These are phyloP conservation scores for Eudorina sp. DNA, from an alignment of 139 green algal species.

Conservation along the genomic window DNA sequence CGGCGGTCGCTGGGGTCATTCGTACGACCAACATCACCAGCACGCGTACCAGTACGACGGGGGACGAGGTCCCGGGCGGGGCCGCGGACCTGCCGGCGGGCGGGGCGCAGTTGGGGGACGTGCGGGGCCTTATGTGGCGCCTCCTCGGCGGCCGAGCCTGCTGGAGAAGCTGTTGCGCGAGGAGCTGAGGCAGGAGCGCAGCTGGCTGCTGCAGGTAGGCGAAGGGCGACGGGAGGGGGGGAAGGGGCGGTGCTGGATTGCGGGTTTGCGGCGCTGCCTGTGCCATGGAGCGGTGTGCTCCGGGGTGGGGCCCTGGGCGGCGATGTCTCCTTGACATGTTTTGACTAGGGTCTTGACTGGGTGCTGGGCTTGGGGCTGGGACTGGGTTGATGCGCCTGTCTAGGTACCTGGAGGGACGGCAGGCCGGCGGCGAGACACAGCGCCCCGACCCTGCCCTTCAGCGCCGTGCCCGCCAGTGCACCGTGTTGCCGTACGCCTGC, in stretches of 20 bases:
- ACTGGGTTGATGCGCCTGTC: too few relatives aligned
- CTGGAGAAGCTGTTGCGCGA: constrained; percentile 52
- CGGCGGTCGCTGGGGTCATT: neutral
- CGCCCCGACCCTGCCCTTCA: too few relatives aligned
- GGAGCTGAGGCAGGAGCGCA: constrained; percentile 59
- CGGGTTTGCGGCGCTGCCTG: neutral
- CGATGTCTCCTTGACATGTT: neutral
- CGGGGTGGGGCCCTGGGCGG: neutral
- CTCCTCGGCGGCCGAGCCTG: constrained; percentile 40
- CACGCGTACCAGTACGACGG: neutral
- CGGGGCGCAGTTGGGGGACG: neutral
- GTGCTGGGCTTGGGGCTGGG: too few relatives aligned
- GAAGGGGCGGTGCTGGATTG: neutral
- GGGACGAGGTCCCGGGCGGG: neutral
- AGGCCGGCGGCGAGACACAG: too few relatives aligned
- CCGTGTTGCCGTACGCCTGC: too few relatives aligned
- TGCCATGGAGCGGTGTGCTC: neutral
- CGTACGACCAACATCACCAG: neutral
- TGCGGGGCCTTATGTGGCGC: neutral
- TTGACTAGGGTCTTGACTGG: neutral
- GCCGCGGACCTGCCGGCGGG: neutral
- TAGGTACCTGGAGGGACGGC: too few relatives aligned
- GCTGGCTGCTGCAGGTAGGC: constrained; percentile 62
- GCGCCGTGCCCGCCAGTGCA: too few relatives aligned
- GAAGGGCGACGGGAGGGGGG: neutral